Conservation (phyloP, 1,284 basidiomycete genomes). For the Chondrostereum purpureum region DNA sequence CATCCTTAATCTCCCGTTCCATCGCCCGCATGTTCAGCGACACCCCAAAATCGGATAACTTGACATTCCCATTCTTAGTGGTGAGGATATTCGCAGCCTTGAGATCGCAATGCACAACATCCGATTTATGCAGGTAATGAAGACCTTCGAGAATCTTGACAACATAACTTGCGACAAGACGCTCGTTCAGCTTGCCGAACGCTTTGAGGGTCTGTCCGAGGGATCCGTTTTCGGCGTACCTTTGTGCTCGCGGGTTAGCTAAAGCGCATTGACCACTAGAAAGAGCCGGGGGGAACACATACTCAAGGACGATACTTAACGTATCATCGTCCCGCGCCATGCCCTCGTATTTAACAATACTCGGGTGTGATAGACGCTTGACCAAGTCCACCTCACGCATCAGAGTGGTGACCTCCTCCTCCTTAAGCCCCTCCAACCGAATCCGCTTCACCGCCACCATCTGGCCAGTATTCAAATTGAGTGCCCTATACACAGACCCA, state of each 20-base stretch:
- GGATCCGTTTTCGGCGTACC: constrained; percentile 91
- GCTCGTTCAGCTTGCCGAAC: constrained; percentile 88
- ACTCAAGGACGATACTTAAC: constrained; percentile 91
- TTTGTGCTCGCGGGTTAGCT: constrained; percentile 25
- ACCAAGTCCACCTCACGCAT: constrained; percentile 91
- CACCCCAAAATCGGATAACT: constrained; percentile 96
- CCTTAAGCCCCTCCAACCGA: constrained; percentile 77
- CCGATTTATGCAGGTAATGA: constrained; percentile 79
- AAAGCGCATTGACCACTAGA: constrained; percentile 14
- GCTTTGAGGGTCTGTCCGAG: constrained; percentile 86
- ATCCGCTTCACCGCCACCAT: constrained; percentile 96
- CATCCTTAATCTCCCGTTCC: constrained; percentile 81
- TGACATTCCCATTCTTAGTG: constrained; percentile 95
- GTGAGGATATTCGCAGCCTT: constrained; percentile 99
- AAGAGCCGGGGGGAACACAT: constrained; percentile 31
- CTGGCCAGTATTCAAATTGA: constrained; percentile 88
- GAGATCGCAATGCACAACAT: constrained; percentile 88
- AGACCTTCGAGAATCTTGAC: constrained; percentile 92
- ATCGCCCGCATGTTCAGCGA: constrained; percentile 97
- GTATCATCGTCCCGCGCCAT: constrained; percentile 86
- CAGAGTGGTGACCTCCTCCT: constrained; percentile 79
- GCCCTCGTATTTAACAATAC: constrained; percentile 94
- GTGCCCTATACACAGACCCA: constrained; percentile 88
- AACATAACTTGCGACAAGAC: constrained; percentile 83
- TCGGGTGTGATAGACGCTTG: constrained; percentile 83